Evolutionary conservation across 176 grass and related monocot genomes (phyloP).

Genomic region (Melocanna baccifera): DNA sequence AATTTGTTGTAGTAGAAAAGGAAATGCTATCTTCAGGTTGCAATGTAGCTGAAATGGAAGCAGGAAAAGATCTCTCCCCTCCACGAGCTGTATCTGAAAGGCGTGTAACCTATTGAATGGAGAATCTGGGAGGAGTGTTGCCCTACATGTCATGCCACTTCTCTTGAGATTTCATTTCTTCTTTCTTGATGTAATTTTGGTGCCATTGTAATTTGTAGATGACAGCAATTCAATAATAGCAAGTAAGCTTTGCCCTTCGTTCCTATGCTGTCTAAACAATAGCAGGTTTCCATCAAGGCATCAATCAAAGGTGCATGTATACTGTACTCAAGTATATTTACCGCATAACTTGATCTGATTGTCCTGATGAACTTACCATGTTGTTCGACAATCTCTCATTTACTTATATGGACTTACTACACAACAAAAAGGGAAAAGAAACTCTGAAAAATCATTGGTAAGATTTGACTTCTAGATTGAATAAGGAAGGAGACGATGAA

Average conservation of each 20-base stretch:
- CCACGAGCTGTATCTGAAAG: background rate
- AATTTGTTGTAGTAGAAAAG: conserved; percentile 25
- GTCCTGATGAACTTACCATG: background rate
- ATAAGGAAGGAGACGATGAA: too few species aligned
- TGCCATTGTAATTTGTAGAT: conserved; percentile 29
- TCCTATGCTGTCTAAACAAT: background rate
- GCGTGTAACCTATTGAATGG: background rate
- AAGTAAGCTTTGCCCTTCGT: background rate
- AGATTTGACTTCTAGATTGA: background rate
- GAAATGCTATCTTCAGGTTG: background rate
- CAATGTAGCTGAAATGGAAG: background rate
- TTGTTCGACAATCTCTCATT: background rate
- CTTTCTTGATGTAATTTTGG: conserved; percentile 16
- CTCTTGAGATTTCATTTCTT: background rate
- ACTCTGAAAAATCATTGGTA: background rate
- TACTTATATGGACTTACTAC: background rate
- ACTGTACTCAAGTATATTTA: background rate
- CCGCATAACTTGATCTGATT: background rate
- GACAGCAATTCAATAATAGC: background rate
- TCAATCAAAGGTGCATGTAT: too few species aligned
- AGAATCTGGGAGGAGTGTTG: background rate
- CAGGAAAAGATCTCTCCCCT: background rate
- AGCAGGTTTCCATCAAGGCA: too few species aligned
- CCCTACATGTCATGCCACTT: background rate
- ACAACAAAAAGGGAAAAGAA: background rate